Evolutionary conservation across 192 early-diverging fungal species (phyloP).

Genomic region (Physocladia obscura): DNA sequence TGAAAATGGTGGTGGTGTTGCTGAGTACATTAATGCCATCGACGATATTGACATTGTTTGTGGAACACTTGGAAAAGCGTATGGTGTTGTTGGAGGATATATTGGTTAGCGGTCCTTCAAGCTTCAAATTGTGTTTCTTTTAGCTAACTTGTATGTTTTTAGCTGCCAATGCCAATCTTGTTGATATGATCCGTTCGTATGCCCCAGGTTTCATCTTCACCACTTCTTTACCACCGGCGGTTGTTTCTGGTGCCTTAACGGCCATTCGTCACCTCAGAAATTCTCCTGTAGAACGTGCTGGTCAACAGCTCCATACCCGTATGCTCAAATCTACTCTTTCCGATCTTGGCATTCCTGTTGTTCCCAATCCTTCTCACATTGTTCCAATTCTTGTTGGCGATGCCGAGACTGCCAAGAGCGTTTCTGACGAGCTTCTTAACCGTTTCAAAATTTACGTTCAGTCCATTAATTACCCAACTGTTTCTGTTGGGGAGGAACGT

Average conservation of each 20-base stretch:
- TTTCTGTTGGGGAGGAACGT: constrained; percentile 90
- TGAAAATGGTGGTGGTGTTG: constrained; percentile 87
- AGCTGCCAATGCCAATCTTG: constrained; percentile 76
- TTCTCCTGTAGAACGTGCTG: constrained; percentile 81
- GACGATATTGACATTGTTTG: constrained; percentile 92
- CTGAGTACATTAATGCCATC: constrained; percentile 89
- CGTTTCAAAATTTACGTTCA: constrained; percentile 96
- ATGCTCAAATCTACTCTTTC: constrained; percentile 80
- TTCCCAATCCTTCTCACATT: constrained; percentile 99
- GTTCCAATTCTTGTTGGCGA: constrained; percentile 97
- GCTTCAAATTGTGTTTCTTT: not conserved
- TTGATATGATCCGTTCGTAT: constrained; percentile 95
- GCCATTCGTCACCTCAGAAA: constrained; percentile 89
- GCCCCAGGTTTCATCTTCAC: constrained; percentile 99
- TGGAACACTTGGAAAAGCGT: constrained; percentile 94
- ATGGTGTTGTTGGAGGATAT: constrained; percentile 95
- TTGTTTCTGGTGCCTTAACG: constrained; percentile 86
- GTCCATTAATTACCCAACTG: constrained; percentile 98
- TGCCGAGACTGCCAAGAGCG: constrained; percentile 88
- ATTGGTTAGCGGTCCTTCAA: constrained; percentile 52
- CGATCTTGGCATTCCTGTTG: constrained; percentile 86
- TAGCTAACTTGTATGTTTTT: not conserved
- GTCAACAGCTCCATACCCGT: constrained; percentile 92
- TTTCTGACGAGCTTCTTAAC: constrained; percentile 87
- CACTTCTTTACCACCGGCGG: constrained; percentile 92